A percentile compares a stretch with the other conserved stretches of the same genome.
Evolutionary conservation across 2,329 filamentous ascomycete species (phyloP).

Genomic region (Peltaster fructicola): DNA sequence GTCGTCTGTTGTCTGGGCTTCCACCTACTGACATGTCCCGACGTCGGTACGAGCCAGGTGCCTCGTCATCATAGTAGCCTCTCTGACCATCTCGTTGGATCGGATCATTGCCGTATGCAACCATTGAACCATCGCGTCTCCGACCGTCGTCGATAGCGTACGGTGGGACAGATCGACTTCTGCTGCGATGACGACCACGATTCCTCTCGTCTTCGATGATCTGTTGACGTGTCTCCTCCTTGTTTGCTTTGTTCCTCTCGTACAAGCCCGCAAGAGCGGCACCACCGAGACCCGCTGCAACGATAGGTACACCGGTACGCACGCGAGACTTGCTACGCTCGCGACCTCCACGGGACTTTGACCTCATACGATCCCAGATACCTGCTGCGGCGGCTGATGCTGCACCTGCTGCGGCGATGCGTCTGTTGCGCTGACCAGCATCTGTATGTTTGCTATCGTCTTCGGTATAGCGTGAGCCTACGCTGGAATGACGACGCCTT

Average conservation of each 20-base stretch:
- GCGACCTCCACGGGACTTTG: slow-evolving; percentile 35
- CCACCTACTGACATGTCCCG: slow-evolving; percentile 25
- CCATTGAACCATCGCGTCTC: slow-evolving; percentile 32
- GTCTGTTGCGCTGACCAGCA: slow-evolving; percentile 36
- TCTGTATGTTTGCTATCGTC: slow-evolving; percentile 24
- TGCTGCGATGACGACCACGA: slow-evolving; percentile 14
- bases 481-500: slow-evolving; percentile 24
- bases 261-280: slow-evolving; percentile 45
- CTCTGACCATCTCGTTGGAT: slow-evolving; percentile 37
- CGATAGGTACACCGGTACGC: slow-evolving; percentile 39
- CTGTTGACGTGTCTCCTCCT: slow-evolving; percentile 32
- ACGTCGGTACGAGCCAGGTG: slow-evolving; percentile 25
- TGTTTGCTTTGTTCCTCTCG: slow-evolving; percentile 44
- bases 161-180: slow-evolving; percentile 27
- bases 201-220: slow-evolving; percentile 19
- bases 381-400: slow-evolving; percentile 45
- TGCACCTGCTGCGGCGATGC: slow-evolving; percentile 43
- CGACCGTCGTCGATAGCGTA: slow-evolving; percentile 23
- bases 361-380: slow-evolving; percentile 39
- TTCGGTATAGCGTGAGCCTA: slow-evolving; percentile 12
- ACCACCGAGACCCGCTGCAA: slow-evolving; percentile 42
- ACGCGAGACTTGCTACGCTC: slow-evolving; percentile 37
- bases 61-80: slow-evolving; percentile 21
- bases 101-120: slow-evolving; percentile 47
- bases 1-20: slow-evolving; percentile 20